These are phyloP conservation scores for Trypanosomatidae sp. DNA, from an alignment of 208 protist species.

Conservation along the genomic window DNA sequence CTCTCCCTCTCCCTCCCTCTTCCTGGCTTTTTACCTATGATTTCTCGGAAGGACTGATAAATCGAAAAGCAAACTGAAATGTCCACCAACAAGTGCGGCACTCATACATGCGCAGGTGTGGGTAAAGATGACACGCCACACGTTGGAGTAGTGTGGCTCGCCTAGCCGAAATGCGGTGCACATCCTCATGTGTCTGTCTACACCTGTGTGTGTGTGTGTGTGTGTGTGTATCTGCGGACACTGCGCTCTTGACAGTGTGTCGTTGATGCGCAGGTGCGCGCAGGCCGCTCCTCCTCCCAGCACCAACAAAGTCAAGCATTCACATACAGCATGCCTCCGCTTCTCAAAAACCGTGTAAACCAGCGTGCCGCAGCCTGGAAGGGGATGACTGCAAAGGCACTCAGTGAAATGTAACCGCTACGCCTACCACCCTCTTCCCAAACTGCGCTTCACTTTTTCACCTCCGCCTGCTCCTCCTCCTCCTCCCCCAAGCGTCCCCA, in stretches of 20 bases:
- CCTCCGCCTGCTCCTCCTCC: neutral
- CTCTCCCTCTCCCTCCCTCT: neutral
- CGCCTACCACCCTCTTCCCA: neutral
- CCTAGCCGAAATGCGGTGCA: neutral
- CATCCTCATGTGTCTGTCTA: neutral
- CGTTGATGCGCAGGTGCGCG: neutral
- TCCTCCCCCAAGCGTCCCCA: neutral
- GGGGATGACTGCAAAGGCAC: neutral
- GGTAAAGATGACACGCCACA: neutral
- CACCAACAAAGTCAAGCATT: neutral
- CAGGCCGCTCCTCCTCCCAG: neutral
- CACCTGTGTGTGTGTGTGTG: slow-evolving; percentile 3
- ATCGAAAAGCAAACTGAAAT: neutral
- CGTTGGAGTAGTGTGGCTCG: neutral
- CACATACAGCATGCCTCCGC: neutral
- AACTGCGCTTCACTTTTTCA: neutral
- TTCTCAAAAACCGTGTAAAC: neutral
- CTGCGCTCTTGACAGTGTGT: neutral
- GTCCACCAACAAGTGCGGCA: neutral
- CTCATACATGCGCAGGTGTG: neutral
- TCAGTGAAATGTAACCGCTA: neutral
- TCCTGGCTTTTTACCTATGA: slow-evolving; percentile 1
- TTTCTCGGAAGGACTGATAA: neutral
- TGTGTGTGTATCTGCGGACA: neutral
- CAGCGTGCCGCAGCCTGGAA: neutral